Percentiles rank a stretch among this genome's conserved stretches.
Evolutionary conservation across 306 rosid species (phyloP).

Genomic region (Cicer pinnatifidum): DNA sequence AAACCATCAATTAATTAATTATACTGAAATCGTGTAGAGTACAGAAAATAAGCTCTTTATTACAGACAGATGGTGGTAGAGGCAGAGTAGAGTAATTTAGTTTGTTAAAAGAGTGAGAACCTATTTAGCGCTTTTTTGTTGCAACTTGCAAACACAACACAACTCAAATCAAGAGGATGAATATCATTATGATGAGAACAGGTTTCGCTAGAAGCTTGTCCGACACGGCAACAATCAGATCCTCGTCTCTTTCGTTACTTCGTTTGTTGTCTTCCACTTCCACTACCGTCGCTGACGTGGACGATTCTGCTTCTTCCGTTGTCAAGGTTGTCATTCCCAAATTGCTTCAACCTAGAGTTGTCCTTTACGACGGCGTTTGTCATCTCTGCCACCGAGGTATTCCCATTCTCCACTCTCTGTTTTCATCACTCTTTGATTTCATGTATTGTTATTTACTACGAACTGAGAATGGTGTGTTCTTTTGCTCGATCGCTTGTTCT

Average conservation of each 20-base stretch:
- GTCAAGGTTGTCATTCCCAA: constrained; percentile 39
- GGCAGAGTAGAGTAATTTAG: too few relatives aligned
- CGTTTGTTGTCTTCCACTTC: constrained; percentile 45
- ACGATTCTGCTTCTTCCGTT: constrained; percentile 33
- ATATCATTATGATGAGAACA: constrained; percentile 24
- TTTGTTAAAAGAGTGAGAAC: too few relatives aligned
- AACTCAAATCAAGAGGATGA: constrained; percentile 18
- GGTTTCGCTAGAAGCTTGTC: constrained; percentile 39
- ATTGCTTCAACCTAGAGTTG: constrained; percentile 76
- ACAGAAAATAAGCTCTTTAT: too few relatives aligned
- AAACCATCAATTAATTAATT: too few relatives aligned
- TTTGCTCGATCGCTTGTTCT: not conserved
- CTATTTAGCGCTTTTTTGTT: too few relatives aligned
- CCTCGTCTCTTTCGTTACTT: constrained; percentile 38
- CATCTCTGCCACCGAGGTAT: constrained; percentile 77
- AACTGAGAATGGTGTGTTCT: not conserved
- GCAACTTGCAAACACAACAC: not conserved
- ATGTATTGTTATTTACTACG: not conserved
- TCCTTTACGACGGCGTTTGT: constrained; percentile 77
- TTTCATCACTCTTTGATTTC: not conserved
- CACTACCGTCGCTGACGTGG: constrained; percentile 41
- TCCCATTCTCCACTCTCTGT: not conserved
- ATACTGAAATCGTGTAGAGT: too few relatives aligned
- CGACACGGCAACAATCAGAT: constrained; percentile 24
- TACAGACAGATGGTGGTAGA: too few relatives aligned